phyloP scores from a whole-genome alignment of 345 rosid species.

The Lepidium didymum region DNA sequence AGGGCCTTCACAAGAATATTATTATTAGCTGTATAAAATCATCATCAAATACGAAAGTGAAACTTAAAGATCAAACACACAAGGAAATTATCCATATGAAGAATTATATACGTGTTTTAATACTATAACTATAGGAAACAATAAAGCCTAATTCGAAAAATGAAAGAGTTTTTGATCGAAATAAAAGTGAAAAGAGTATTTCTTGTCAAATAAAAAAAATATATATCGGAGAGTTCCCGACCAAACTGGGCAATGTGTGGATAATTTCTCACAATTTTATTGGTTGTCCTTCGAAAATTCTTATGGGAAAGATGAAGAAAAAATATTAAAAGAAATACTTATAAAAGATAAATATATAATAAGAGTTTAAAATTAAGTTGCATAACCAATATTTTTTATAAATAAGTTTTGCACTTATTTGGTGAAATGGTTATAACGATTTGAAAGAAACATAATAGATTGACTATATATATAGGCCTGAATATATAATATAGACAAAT shows the following conservation, averaged over 20 bases:
- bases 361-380: neutral
- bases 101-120: neutral
- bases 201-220: neutral
- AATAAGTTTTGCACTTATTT: neutral
- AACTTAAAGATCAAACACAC: neutral
- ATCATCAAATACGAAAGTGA: neutral
- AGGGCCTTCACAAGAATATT: neutral
- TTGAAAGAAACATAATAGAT: neutral
- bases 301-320: neutral
- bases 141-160: neutral
- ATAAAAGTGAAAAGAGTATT: neutral
- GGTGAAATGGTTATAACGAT: neutral
- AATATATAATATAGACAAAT: neutral
- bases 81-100: neutral
- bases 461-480: conserved; percentile 12
- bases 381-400: neutral
- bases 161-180: neutral
- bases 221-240: conserved; percentile 11
- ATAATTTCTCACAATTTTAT: neutral
- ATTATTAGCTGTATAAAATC: neutral
- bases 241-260: conserved; percentile 15
- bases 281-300: conserved; percentile 17
- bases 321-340: neutral
- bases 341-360: neutral
- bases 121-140: neutral